Conservation (phyloP, 75 land plant species). For the Pseudotsuga menziesii region DNA sequence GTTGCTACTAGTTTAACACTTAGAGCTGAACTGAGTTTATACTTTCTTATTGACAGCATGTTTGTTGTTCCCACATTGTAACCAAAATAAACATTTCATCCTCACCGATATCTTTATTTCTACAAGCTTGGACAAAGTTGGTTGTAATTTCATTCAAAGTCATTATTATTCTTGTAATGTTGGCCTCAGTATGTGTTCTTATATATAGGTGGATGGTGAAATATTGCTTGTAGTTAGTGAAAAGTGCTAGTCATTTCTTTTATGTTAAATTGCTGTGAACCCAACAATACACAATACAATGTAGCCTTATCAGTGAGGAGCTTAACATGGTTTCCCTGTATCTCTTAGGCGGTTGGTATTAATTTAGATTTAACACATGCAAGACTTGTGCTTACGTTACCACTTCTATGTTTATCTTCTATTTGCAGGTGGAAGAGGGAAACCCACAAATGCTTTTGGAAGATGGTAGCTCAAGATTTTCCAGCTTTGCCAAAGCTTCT, state of each 20-base stretch:
- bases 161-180: background rate
- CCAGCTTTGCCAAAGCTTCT: constrained; percentile 64
- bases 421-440: constrained; percentile 81
- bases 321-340: background rate
- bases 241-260: background rate
- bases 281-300: too few relatives aligned
- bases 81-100: too few relatives aligned
- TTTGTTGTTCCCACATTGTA: too few relatives aligned
- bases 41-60: too few relatives aligned
- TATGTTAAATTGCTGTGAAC: too few relatives aligned
- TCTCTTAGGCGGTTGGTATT: background rate
- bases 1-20: too few relatives aligned
- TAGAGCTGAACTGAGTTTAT: too few relatives aligned
- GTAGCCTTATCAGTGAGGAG: background rate
- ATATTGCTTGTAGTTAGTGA: background rate
- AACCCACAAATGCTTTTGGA: constrained; percentile 61
- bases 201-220: background rate
- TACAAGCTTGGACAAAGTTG: background rate
- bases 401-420: background rate
- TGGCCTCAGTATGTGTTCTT: background rate
- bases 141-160: background rate
- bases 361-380: background rate
- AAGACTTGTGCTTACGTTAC: background rate
- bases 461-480: constrained; percentile 55
- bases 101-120: background rate